Evolutionary conservation across 2,329 filamentous ascomycete species (phyloP).

Genomic region (Pseudogymnoascus sp.): DNA sequence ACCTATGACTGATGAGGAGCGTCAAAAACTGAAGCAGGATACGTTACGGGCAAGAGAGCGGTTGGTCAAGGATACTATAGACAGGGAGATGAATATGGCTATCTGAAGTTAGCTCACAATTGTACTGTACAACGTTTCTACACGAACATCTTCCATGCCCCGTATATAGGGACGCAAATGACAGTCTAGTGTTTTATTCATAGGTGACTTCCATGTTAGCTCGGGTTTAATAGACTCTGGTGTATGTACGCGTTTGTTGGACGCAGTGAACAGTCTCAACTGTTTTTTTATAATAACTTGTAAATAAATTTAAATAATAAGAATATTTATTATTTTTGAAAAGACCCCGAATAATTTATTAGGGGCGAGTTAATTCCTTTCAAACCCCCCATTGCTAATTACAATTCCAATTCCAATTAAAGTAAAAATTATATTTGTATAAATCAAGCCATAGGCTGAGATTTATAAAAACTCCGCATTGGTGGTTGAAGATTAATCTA

Average conservation of each 20-base stretch:
- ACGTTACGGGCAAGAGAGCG: constrained; percentile 12
- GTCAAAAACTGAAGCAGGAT: not conserved
- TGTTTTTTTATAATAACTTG: not conserved
- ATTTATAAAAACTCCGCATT: not conserved
- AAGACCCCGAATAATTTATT: not conserved
- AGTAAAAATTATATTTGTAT: not conserved
- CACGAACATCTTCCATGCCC: not conserved
- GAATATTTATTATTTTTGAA: not conserved
- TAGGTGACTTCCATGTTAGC: not conserved
- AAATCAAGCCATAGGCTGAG: not conserved
- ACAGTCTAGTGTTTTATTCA: not conserved
- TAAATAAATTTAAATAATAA: not conserved
- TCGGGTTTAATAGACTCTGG: not conserved
- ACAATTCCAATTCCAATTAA: no score
- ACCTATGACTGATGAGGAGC: not conserved
- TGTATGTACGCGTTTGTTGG: not conserved
- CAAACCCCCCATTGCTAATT: not conserved
- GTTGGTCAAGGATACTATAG: constrained; percentile 14
- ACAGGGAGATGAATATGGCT: constrained; percentile 13
- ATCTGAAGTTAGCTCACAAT: constrained; percentile 4
- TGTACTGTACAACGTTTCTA: not conserved
- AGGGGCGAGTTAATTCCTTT: not conserved
- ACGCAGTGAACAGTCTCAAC: not conserved
- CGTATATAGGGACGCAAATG: no score
- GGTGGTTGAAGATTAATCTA: not conserved